Evolutionary conservation across 2,329 filamentous ascomycete genomes (phyloP).

Genomic region (Aspergillus fischeri): DNA sequence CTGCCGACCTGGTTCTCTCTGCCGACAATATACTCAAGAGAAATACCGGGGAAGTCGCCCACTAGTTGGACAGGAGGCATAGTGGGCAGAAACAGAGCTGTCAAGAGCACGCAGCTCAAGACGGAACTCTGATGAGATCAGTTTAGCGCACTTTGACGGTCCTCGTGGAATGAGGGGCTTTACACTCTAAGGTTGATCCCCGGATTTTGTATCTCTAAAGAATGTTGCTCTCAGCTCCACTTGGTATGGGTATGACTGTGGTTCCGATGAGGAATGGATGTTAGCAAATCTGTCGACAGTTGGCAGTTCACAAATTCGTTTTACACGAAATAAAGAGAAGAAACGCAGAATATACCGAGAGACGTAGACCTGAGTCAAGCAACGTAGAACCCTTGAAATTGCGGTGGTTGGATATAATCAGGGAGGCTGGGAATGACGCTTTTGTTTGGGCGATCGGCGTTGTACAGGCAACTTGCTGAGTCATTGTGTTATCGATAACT

Average conservation of each 20-base stretch:
- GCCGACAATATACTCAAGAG: constrained; percentile 12
- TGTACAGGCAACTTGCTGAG: constrained; percentile 26
- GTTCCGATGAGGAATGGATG: neutral
- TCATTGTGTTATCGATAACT: constrained; percentile 18
- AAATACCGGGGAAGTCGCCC: constrained; percentile 21
- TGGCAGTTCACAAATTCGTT: neutral
- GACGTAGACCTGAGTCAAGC: constrained; percentile 2
- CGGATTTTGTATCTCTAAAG: neutral
- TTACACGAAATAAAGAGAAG: neutral
- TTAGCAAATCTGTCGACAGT: neutral
- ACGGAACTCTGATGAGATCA: constrained; percentile 20
- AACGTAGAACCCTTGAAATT: constrained; percentile 19
- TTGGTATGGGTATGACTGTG: neutral
- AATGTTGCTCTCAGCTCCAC: neutral
- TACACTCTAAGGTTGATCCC: neutral
- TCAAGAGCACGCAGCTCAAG: constrained; percentile 35
- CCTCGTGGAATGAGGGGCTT: constrained; percentile 4
- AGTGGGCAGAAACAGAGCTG: constrained; percentile 16
- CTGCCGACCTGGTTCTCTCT: constrained; percentile 8
- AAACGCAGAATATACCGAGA: constrained; percentile 6
- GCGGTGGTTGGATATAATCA: constrained; percentile 33
- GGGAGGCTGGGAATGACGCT: constrained; percentile 33
- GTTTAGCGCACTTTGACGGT: neutral
- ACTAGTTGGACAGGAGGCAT: constrained; percentile 30
- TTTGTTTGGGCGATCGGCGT: constrained; percentile 22